A percentile compares a stretch with the other conserved stretches of the same genome.
phyloP scores from a whole-genome alignment of 23 red algal species.

The Chondrus crispus region DNA sequence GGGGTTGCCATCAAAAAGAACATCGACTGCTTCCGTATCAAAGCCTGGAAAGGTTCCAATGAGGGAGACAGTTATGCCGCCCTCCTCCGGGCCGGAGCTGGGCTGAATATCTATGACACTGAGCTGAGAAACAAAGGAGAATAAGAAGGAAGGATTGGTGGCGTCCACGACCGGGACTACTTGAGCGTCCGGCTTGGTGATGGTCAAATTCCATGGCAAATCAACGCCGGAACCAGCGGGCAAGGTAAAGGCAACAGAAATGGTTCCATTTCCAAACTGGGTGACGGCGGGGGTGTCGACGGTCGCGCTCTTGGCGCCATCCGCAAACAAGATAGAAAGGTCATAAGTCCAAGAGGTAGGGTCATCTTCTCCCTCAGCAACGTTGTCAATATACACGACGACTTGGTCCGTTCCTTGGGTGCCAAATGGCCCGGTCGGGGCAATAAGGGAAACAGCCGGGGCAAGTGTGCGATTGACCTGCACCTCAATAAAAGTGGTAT shows the following conservation, averaged over 20 bases:
- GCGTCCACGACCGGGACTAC: neutral
- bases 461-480: neutral
- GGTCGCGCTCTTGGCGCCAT: neutral
- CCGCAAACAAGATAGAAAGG: constrained; percentile 14
- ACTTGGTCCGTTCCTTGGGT: constrained; percentile 19
- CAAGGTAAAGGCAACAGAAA: constrained; percentile 1
- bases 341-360: neutral
- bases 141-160: constrained; percentile 32
- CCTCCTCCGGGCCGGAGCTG: constrained; percentile 18
- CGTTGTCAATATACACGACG: constrained; percentile 17
- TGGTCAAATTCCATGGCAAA: constrained; percentile 18
- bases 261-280: constrained; percentile 5
- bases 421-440: constrained; percentile 20
- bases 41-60: constrained; percentile 40
- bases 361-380: neutral
- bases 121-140: constrained; percentile 1
- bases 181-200: constrained; percentile 21
- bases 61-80: constrained; percentile 37
- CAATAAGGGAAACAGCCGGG: constrained; percentile 17
- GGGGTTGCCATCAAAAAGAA: constrained; percentile 15
- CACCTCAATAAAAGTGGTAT: constrained; percentile 43
- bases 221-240: constrained; percentile 35
- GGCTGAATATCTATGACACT: constrained; percentile 36
- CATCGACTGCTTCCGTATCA: neutral
- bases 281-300: neutral